These are phyloP conservation scores for Umbelopsis sp. DNA, from an alignment of 192 early-diverging fungal species.

Conservation along the genomic window DNA sequence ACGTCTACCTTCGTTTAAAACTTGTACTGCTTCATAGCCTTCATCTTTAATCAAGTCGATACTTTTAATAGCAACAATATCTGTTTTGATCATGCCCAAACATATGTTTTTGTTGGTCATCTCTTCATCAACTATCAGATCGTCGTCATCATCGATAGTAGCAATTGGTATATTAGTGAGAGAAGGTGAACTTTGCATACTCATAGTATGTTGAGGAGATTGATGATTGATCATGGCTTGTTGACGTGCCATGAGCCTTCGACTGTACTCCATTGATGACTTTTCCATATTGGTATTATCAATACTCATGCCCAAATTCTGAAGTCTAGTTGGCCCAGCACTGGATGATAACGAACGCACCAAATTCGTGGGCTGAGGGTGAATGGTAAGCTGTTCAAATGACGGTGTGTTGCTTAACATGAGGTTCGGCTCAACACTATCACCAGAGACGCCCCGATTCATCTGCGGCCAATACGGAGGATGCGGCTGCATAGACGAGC, in stretches of 20 bases:
- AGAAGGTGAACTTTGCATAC: background rate
- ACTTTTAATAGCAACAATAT: conserved; percentile 31
- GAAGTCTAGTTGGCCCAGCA: background rate
- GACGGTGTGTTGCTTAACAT: background rate
- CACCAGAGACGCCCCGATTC: background rate
- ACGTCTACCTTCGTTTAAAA: conserved; percentile 29
- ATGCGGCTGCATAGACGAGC: background rate
- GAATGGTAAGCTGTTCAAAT: conserved; percentile 3
- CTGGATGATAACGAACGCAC: conserved; percentile 11
- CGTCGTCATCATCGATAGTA: conserved; percentile 22
- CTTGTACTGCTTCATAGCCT: conserved; percentile 26
- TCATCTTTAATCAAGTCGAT: conserved; percentile 33
- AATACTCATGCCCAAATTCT: too few relatives aligned
- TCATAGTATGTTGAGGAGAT: background rate
- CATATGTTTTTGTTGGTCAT: conserved; percentile 29
- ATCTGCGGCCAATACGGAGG: conserved; percentile 2
- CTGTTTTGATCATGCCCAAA: conserved; percentile 40
- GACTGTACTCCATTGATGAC: conserved; percentile 5
- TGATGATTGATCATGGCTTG: background rate
- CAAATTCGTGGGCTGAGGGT: background rate
- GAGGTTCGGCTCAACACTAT: background rate
- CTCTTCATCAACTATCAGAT: conserved; percentile 35
- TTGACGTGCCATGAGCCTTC: background rate
- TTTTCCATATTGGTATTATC: background rate
- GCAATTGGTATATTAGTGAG: background rate